These are phyloP conservation scores for Talaromyces stipitatus DNA, from an alignment of 495 filamentous ascomycete species.

Conservation along the genomic window DNA sequence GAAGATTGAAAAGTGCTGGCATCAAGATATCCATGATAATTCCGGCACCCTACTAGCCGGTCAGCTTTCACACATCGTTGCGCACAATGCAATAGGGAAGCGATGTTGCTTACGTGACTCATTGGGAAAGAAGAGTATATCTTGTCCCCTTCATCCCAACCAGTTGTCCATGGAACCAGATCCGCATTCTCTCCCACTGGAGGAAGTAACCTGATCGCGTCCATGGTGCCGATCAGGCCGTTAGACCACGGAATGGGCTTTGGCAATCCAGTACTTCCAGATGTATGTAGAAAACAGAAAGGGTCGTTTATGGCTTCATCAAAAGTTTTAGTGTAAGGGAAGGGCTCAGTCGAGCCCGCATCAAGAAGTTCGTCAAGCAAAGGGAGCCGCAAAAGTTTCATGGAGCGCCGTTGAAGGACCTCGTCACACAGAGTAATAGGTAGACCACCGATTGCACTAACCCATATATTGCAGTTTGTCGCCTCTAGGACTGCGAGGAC, in stretches of 20 bases:
- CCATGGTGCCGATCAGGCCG: constrained; percentile 2
- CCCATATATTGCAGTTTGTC: constrained; percentile 22
- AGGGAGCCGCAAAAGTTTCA: neutral
- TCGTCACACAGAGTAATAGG: neutral
- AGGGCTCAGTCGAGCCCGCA: constrained; percentile 1
- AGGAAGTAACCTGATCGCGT: constrained; percentile 11
- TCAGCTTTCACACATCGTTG: no score
- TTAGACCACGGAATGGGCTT: constrained; percentile 23
- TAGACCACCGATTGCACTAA: neutral
- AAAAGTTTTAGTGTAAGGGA: constrained; percentile 24
- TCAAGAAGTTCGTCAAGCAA: neutral
- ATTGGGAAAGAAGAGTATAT: constrained; percentile 25
- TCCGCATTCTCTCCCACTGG: constrained; percentile 14
- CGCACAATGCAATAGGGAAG: no score
- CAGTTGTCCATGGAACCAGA: constrained; percentile 11
- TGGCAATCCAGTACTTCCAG: constrained; percentile 40
- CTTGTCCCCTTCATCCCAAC: constrained; percentile 14
- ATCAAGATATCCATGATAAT: constrained; percentile 21
- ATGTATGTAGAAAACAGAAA: constrained; percentile 32
- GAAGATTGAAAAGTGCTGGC: constrained; percentile 15
- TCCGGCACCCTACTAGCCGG: constrained; percentile 19
- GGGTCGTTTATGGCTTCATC: constrained; percentile 20
- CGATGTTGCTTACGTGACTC: constrained; percentile 16
- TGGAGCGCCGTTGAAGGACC: neutral
- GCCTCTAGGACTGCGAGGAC: constrained; percentile 26